Percentiles rank a stretch among this genome's conserved stretches.
Evolutionary conservation across 768 basidiomycete genomes (phyloP).

Genomic region (Calocera cornea): DNA sequence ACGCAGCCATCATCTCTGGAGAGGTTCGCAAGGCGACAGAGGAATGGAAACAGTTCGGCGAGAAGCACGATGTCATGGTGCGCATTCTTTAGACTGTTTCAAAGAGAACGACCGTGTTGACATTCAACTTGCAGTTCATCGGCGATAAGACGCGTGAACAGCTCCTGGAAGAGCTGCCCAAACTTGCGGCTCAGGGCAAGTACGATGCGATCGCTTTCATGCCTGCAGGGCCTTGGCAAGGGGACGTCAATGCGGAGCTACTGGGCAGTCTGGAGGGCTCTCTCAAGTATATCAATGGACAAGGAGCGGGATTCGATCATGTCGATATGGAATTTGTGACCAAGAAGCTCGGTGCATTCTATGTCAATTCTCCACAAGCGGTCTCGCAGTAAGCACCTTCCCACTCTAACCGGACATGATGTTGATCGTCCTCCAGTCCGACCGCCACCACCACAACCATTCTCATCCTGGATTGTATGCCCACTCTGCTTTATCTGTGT

Average conservation of each 20-base stretch:
- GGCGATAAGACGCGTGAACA: background rate
- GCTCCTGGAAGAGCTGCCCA: background rate
- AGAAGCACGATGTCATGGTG: background rate
- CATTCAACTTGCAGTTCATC: background rate
- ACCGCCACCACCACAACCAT: slow-evolving; percentile 14
- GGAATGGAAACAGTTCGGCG: background rate
- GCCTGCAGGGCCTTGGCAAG: background rate
- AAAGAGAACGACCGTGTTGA: background rate
- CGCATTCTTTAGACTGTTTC: background rate
- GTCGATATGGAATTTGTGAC: slow-evolving; percentile 25
- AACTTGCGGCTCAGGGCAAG: background rate
- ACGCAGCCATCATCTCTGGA: background rate
- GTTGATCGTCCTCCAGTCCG: background rate
- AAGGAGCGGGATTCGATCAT: background rate
- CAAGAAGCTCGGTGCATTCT: slow-evolving; percentile 13
- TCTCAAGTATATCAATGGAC: background rate
- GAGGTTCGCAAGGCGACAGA: background rate
- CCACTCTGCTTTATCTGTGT: background rate
- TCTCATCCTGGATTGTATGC: slow-evolving; percentile 12
- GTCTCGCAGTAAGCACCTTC: slow-evolving; percentile 13
- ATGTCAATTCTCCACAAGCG: slow-evolving; percentile 19
- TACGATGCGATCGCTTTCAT: background rate
- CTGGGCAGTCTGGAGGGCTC: background rate
- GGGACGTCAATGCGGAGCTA: background rate
- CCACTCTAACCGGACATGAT: background rate